Evolutionary conservation across 2,329 filamentous ascomycete genomes (phyloP), one percentile per base, ranked within the genome.

Genomic region (Aspergillus texensis): DNA sequence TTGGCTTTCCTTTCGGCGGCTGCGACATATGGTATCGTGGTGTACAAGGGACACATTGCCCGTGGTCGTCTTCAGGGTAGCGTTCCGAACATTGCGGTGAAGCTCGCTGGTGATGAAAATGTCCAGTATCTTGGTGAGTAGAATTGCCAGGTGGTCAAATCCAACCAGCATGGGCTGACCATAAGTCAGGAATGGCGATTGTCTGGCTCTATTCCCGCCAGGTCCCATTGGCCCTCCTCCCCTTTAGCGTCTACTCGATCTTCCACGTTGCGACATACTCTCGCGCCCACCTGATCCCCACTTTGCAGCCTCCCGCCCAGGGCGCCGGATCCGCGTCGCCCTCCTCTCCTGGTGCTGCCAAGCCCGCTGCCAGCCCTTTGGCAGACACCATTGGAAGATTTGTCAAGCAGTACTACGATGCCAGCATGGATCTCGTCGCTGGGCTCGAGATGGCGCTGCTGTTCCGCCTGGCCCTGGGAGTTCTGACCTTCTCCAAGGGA

Each of bases 231-330:
- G 95, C 95, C 61, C 87, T 99, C 74, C 88, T 97, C 61, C 95
- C 95, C 32, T 99, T 97, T 83, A 90, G 89, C 72, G 92, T 99
- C 80, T 99, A 98, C 87, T 98, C 94, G 63, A 81, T 98, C 80
- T 99, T 99, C 89, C 95, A 99, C 82, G 93, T 98, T 71, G 92
- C 94, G 66, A 98, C 95, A 69, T 99, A 99, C 83, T 92, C 91
- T 69, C 93, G 95, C 79, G 91, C 91, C 78, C 96, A 96, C 83
- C 82, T 99, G 69, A 91, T 99, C 72, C 95, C 95, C 65, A 93
- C 92, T 67, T 77, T 99, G 72, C 85, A 91, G 74, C 92, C 93
- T 19, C 85, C 89, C 64, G 83, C 85, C 68, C 75, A 76, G 53
- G 68, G 59, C 55, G 73, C 83, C 41, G 80, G 86, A 41, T 76